Base-by-base conservation (phyloP, 805 yeast species). In the Yamadazyma sp. region DNA sequence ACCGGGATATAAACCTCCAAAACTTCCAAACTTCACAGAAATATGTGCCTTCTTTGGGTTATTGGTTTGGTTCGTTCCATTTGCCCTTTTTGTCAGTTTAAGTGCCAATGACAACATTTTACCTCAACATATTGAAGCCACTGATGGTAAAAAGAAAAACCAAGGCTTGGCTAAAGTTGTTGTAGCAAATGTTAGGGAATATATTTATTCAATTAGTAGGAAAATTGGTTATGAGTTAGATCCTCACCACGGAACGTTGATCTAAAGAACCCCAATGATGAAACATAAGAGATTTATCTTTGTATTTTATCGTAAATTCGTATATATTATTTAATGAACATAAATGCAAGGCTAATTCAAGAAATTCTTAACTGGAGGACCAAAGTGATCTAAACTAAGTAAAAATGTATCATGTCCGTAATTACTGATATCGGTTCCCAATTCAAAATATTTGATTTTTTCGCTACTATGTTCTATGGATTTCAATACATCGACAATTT, bases 11-110 rank as follows among this genome's bases (percentile, higher is more conserved):
- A 60, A 60, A 15, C 76, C 85, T 30, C 84, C 83, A 10, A 74
- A 76, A 30, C 75, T 86, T 35, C 95, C 95, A 2, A 70, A 83
- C 9, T 91, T 91, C 53, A 70, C 88, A 1, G 96, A 93, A 55
- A 86, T 93, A 4, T 86, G 96, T n/a, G 83, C 96, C 3, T 93
- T 93, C 58, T 89, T 93, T 55, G 98, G 96, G 1, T 62, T 93
- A 27, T 81, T 93, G 49, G 80, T 93, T 13, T 93, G 98, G 98
- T 72, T 91, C 40, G 76, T 93, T 19, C 98, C 98, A 22, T 87
- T 93, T 57, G 81, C 96, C 4, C 69, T 93, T 38, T 91, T 93
- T 58, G 91, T 93, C 12, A 82, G 95, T 20, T 68, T 93, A 40
- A 85, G 94, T 54, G 97, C 97, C 1, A 85, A 86, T 43, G 98